Evolutionary conservation across 2,329 filamentous ascomycete species (phyloP).

Genomic region (Nannizzia gypsea): DNA sequence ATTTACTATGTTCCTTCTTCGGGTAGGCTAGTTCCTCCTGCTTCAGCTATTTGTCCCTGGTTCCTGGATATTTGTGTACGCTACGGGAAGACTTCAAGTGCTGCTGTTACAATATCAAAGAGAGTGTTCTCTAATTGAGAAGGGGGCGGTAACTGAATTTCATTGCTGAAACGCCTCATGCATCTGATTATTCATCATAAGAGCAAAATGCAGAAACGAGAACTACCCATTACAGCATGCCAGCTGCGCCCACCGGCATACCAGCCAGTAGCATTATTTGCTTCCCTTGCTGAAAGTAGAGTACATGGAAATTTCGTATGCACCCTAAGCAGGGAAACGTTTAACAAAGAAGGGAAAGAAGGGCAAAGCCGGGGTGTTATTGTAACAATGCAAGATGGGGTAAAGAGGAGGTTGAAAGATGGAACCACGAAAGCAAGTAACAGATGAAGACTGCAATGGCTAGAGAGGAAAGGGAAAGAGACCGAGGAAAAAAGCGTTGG

Average conservation of each 20-base stretch:
- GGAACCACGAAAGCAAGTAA: slow-evolving; percentile 2
- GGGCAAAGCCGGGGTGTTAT: slow-evolving; percentile 3
- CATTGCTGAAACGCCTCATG: slow-evolving; percentile 11
- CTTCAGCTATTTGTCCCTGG: too few relatives aligned
- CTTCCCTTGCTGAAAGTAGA: slow-evolving; percentile 20
- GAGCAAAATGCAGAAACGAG: slow-evolving; percentile 9
- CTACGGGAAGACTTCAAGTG: neutral
- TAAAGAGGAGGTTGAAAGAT: neutral
- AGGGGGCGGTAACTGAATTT: slow-evolving; percentile 8
- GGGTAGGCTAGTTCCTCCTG: neutral
- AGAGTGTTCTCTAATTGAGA: neutral
- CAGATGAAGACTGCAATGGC: slow-evolving; percentile 2
- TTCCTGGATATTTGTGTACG: neutral
- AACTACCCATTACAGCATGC: slow-evolving; percentile 14
- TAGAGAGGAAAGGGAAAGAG: neutral
- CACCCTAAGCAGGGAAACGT: slow-evolving; percentile 11
- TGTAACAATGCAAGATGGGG: neutral
- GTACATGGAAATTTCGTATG: slow-evolving; percentile 17
- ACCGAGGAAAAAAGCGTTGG: neutral
- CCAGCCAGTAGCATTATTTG: slow-evolving; percentile 13
- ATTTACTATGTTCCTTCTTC: neutral
- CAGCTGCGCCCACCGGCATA: slow-evolving; percentile 12
- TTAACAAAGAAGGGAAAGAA: slow-evolving; percentile 1
- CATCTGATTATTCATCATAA: slow-evolving; percentile 5
- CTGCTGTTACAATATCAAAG: neutral